Base-by-base conservation (phyloP, 164 flowering plant species). In the Liriodendron chinense region DNA sequence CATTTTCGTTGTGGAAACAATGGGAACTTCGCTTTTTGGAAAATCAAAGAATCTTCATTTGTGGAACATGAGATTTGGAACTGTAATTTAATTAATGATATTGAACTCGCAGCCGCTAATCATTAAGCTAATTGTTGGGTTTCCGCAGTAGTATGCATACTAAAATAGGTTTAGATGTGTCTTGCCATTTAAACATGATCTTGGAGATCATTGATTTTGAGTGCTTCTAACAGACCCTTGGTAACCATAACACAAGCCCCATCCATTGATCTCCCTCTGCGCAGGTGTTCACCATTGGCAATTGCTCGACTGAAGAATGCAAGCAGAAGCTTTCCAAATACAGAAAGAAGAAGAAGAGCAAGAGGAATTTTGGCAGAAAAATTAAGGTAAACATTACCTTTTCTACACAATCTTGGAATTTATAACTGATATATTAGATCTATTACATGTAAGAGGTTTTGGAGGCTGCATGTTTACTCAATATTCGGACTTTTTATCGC, bases 281-380 rank as follows among this genome's bases (percentile, higher is more conserved):
- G 77, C 85, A 77, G 23, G 82, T 88, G 12, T 14, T 78, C 20
- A 57, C 83, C 1, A 78, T 83, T 56, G 78, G 82, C 78, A 85
- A 69, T 74, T 83, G 84, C 82, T 79, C 85, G 63, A 72, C 82
- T 57, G 99, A 91, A 82, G 98, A 86, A 34, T 97, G 99, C 75
- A 75, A 47, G 86, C 87, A 91, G 67, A 89, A 88, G 94, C 99
- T 96, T 49, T 89, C 93, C 22, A 86, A 98, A 81, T 96, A 96
- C 87, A 82, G 98, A 81, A 93, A 84, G 80, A 96, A 96, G 90
- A 96, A 86, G 84, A 76, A 90, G n/a, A n/a, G n/a, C n/a, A 93
- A 85, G 85, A 88, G 99, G 84, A 96, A 96, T 77, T 94, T 96
- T 80, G 93, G 92, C 71, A 80, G 98, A 81, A 96, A 90, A 82